phyloP scores from a whole-genome alignment of 2,329 filamentous ascomycete genomes.

The Pseudogymnoascus sp. region DNA sequence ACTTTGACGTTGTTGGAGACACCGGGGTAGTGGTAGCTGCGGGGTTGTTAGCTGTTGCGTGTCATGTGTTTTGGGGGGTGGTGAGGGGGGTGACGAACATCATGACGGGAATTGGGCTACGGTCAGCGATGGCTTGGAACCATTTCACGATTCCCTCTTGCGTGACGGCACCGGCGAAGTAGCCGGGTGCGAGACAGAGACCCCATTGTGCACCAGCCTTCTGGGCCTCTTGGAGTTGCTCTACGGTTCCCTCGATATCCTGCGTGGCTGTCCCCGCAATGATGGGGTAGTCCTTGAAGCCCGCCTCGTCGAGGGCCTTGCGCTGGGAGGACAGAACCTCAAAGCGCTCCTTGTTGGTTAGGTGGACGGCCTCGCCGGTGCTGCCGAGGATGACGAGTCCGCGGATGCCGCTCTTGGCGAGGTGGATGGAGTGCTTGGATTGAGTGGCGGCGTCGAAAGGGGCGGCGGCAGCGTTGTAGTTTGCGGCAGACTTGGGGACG shows the following conservation, averaged over 20 bases:
- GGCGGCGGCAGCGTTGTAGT: conserved; percentile 19
- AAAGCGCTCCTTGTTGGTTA: conserved; percentile 47
- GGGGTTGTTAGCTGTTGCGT: neutral
- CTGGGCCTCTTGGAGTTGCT: conserved; percentile 40
- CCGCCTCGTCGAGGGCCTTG: conserved; percentile 43
- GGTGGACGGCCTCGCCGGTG: conserved; percentile 55
- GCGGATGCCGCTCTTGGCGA: conserved; percentile 49
- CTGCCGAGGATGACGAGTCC: conserved; percentile 55
- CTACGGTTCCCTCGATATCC: conserved; percentile 46
- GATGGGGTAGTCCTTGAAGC: conserved; percentile 50
- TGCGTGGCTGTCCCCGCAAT: conserved; percentile 51
- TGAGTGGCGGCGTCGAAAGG: conserved; percentile 49
- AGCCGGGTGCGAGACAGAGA: conserved; percentile 54
- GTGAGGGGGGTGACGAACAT: conserved; percentile 33
- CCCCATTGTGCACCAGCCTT: conserved; percentile 53
- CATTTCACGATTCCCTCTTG: conserved; percentile 53
- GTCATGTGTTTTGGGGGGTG: no score
- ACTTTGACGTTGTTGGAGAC: conserved; percentile 58
- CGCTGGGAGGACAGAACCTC: conserved; percentile 45
- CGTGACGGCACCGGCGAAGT: conserved; percentile 50
- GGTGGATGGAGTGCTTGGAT: conserved; percentile 47
- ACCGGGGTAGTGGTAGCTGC: conserved; percentile 48
- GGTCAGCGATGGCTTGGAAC: conserved; percentile 53
- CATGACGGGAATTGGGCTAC: conserved; percentile 50
- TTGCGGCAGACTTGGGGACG: conserved; percentile 22